Evolutionary conservation across 306 rosid genomes (phyloP), one percentile per base, ranked within the genome.

Genomic region (Gleditsia sinensis): DNA sequence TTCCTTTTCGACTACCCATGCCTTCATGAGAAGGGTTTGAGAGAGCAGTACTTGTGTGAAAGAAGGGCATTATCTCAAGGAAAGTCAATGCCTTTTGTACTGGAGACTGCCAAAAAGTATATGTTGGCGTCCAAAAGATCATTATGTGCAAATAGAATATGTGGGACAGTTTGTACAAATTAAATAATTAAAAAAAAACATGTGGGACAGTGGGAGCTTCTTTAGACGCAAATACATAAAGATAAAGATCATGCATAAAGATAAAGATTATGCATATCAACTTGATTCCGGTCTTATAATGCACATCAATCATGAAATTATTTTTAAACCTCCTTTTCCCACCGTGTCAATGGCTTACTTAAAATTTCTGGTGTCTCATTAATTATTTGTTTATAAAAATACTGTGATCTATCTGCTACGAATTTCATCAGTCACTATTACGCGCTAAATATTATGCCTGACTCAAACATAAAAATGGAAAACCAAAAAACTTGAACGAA

Each of bases 211-310:
- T 19, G n/a, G 67, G 27, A 36, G 48, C 59, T 67, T 49, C 37
- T 49, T 49, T 67, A 48, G 13, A 28, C 4, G 12, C 64, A 60
- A 71, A 50, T 24, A 42, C 33, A 45, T 49, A 71, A 78, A 71
- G 63, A 75, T 51, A 59, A 75, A 70, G 78, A 75, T 20, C 55
- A 50, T n/a, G n/a, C n/a, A n/a, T n/a, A n/a, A n/a, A n/a, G n/a
- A n/a, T n/a, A 32, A 8, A 42, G 67, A 57, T 65, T 79, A 51
- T n/a, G n/a, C n/a, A n/a, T n/a, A 58, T n/a, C 7, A 60, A 60
- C 74, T 51, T 65, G 73, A 66, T 70, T 78, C 75, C 59, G 3
- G 58, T 62, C 51, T 45, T 6, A 72, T 30, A 73, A 43, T 14
- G 49, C 45, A 50, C 57, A 64, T 33, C 74, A 23, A 16, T 72